Evolutionary conservation across 208 protist genomes (phyloP), one percentile per base, ranked within the genome.

Genomic region (Lotmaria passim): DNA sequence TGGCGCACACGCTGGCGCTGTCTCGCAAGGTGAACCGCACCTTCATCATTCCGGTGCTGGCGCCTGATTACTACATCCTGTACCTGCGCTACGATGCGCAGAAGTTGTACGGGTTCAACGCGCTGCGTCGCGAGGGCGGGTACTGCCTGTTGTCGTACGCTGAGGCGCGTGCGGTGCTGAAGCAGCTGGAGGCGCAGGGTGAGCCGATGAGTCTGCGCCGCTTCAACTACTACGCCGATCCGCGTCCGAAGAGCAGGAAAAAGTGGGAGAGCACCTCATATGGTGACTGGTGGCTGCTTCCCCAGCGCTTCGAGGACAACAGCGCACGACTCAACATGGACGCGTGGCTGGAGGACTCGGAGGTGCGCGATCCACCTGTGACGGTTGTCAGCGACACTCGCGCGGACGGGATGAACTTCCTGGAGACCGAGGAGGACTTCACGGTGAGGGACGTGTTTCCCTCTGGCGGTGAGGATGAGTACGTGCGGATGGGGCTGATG

Each of bases 81-180:
- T 56, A 43, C 21, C 23, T 72, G 23, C 58, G 50, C 21, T 33
- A 56, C 33, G 38, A 28, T 21, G 43, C 66, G 28, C 43, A 72
- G 53, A 38, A 28, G 31, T 2, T 72, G 28, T 72, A 64, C 36
- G 66, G 66, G 1, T 72, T 59, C 53, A 72, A 72, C 23, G n/a
- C 66, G 31, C 66, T 64, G 21, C 66, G 66, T 15, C 56, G 56
- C 33, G 48, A 72, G 17, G 56, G 56, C 26, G 8, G 17, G 7
- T 72, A 72, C 46, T 72, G 66, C 26, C 10, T 48, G 10, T 28
- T 64, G 56, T 41, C 66, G 11, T 72, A 72, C 26, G 46, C 66
- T 26, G 56, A 72, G 56, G 66, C 46, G 24, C 66, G 56, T 8
- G 14, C 19, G 8, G 31, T 64, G 48, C 46, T 72, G 43, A 50